Evolutionary conservation across 1,284 basidiomycete species (phyloP).

Genomic region (Cryptococcus sp.): DNA sequence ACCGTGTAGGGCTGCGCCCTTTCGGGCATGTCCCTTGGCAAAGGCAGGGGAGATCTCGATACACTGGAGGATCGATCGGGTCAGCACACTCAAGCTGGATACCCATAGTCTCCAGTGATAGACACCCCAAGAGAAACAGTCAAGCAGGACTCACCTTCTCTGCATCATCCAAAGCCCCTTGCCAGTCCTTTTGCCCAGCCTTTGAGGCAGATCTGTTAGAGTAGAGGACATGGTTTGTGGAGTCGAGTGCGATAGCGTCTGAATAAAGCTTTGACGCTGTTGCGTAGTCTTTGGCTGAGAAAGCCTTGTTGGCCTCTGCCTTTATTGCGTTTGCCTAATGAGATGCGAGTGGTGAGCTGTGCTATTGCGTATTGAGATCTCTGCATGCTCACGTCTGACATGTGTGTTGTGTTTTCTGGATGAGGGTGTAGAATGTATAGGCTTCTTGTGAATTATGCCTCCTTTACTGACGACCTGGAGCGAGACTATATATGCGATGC

Average conservation of each 20-base stretch:
- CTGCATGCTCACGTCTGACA: conserved; percentile 29
- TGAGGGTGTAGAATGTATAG: background rate
- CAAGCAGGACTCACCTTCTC: conserved; percentile 66
- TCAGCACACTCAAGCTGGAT: background rate
- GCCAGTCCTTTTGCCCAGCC: conserved; percentile 77
- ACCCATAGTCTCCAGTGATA: background rate
- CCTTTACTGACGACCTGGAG: too few relatives aligned
- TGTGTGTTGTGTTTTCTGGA: conserved; percentile 1
- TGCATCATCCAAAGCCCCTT: conserved; percentile 80
- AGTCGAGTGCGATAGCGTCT: conserved; percentile 81
- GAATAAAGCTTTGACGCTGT: conserved; percentile 79
- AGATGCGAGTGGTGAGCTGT: conserved; percentile 2
- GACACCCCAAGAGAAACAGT: too few relatives aligned
- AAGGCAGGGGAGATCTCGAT: conserved; percentile 79
- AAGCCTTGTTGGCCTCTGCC: conserved; percentile 94
- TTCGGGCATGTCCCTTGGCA: conserved; percentile 88
- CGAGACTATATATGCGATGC: too few relatives aligned
- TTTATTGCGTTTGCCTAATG: conserved; percentile 65
- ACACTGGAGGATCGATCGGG: conserved; percentile 55
- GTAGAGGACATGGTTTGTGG: conserved; percentile 82
- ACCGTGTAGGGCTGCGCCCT: conserved; percentile 94
- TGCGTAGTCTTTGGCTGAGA: conserved; percentile 89
- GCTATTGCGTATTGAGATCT: background rate
- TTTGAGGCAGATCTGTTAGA: conserved; percentile 92
- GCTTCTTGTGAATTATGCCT: background rate